These are phyloP conservation scores for Abrus precatorius DNA, from an alignment of 306 rosid genomes.

Conservation along the genomic window DNA sequence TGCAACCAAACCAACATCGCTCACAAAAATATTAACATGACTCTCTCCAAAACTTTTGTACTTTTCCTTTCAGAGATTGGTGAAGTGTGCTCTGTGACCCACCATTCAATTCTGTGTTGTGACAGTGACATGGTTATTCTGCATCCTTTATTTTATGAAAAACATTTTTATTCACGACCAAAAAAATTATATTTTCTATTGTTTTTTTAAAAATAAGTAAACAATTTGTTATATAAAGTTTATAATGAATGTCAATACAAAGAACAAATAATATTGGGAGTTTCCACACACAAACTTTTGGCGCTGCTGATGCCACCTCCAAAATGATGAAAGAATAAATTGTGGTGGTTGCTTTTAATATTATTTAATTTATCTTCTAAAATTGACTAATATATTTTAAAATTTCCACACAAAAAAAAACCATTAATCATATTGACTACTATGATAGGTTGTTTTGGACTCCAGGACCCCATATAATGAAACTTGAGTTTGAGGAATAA, in stretches of 20 bases:
- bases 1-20: not conserved
- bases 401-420: too few relatives aligned
- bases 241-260: too few relatives aligned
- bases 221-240: too few relatives aligned
- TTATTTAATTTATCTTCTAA: too few relatives aligned
- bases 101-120: not conserved
- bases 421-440: not conserved
- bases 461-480: not conserved
- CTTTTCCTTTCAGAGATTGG: not conserved
- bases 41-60: not conserved
- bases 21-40: not conserved
- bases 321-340: not conserved
- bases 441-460: not conserved
- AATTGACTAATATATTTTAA: too few relatives aligned
- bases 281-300: not conserved
- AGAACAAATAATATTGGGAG: not conserved
- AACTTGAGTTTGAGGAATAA: not conserved
- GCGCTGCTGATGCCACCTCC: not conserved
- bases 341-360: too few relatives aligned
- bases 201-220: too few relatives aligned
- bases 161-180: too few relatives aligned
- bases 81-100: not conserved
- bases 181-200: too few relatives aligned
- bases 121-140: not conserved
- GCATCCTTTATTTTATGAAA: not conserved